Evolutionary conservation across 306 rosid genomes (phyloP).

Genomic region (Lagenaria siceraria): DNA sequence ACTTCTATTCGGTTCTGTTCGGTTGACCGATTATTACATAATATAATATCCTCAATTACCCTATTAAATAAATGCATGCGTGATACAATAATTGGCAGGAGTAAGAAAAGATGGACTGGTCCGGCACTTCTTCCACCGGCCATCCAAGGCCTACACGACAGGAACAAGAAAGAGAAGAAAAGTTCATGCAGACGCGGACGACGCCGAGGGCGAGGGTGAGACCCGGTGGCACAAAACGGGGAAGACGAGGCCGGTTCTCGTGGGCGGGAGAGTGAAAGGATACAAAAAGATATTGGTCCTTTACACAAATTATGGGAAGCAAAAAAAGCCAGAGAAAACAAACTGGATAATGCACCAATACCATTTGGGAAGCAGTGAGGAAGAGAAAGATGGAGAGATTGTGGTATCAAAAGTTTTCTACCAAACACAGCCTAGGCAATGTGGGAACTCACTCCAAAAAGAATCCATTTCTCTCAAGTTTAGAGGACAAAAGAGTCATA

Average conservation of each 20-base stretch:
- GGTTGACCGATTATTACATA: too few relatives aligned
- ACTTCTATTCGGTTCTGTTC: too few relatives aligned
- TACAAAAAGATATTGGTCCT: slow-evolving; percentile 65
- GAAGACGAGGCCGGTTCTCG: neutral
- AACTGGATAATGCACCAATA: slow-evolving; percentile 46
- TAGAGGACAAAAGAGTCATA: neutral
- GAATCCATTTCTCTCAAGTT: neutral
- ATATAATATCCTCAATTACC: neutral
- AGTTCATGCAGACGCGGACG: neutral
- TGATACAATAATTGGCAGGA: neutral
- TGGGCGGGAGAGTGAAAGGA: slow-evolving; percentile 28
- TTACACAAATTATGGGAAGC: slow-evolving; percentile 63
- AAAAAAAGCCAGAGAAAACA: slow-evolving; percentile 65
- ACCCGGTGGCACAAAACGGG: slow-evolving; percentile 8
- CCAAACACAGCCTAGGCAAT: slow-evolving; percentile 74
- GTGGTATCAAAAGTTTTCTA: slow-evolving; percentile 69
- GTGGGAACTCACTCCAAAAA: slow-evolving; percentile 14
- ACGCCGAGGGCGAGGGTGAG: neutral
- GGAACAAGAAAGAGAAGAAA: slow-evolving; percentile 8
- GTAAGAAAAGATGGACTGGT: slow-evolving; percentile 4
- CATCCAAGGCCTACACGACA: slow-evolving; percentile 6
- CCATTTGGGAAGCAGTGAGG: slow-evolving; percentile 36
- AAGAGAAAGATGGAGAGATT: slow-evolving; percentile 64
- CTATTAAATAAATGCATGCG: neutral
- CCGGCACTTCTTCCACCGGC: slow-evolving; percentile 8